Percentiles rank a stretch among this genome's conserved stretches.
Evolutionary conservation across 148 eudicot species (phyloP).

Genomic region (Linanthus parryae): DNA sequence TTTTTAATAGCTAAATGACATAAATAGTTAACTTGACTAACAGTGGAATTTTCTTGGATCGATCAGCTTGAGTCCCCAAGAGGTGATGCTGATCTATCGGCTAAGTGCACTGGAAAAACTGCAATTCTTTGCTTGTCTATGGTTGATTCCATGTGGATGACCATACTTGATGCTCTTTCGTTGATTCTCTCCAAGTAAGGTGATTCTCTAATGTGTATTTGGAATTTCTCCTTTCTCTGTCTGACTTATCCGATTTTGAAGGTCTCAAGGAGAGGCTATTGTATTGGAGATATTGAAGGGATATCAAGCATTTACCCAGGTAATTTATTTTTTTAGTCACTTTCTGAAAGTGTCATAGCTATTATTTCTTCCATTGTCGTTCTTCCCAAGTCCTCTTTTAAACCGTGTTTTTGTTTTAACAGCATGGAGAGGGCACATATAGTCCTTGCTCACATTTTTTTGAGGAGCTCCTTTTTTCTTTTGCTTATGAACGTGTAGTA

Average conservation of each 20-base stretch:
- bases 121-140: conserved; percentile 72
- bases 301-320: conserved; percentile 99
- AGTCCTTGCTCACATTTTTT: neutral
- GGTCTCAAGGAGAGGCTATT: conserved; percentile 99
- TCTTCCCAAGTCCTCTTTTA: neutral
- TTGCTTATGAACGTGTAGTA: too few species aligned
- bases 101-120: conserved; percentile 68
- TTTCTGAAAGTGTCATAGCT: neutral
- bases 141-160: conserved; percentile 95
- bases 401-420: neutral
- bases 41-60: conserved; percentile 16
- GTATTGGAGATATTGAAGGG: conserved; percentile 94
- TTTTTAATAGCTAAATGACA: neutral
- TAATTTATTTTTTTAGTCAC: conserved; percentile 8
- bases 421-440: too few species aligned
- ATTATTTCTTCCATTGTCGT: neutral
- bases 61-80: conserved; percentile 95
- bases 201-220: conserved; percentile 1
- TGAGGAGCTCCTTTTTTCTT: neutral
- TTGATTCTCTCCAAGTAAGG: conserved; percentile 77
- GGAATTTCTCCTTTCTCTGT: neutral
- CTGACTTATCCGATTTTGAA: conserved; percentile 33
- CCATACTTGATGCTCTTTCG: conserved; percentile 86
- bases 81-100: conserved; percentile 50
- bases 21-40: neutral